These are phyloP conservation scores for Tetrapisispora namnaoensis DNA, from an alignment of 805 yeast genomes.

Conservation along the genomic window DNA sequence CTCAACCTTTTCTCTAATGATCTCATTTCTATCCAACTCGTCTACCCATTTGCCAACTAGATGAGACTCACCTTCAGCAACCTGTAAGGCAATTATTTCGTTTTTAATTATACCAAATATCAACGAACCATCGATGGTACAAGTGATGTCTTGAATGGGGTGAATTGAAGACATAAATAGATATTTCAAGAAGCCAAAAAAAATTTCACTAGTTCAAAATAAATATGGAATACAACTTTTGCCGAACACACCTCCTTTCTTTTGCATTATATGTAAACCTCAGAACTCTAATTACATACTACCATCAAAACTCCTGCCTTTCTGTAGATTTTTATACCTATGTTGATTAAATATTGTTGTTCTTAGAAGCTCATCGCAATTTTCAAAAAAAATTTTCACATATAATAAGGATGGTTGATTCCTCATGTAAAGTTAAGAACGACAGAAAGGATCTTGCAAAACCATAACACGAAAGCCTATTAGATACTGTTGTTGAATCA, in stretches of 20 bases:
- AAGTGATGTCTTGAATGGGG: constrained; percentile 52
- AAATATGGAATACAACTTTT: not conserved
- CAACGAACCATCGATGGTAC: constrained; percentile 36
- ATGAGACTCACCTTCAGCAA: constrained; percentile 8
- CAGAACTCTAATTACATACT: too few relatives aligned
- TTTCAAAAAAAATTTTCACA: not conserved
- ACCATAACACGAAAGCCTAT: too few relatives aligned
- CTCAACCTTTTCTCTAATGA: constrained; percentile 40
- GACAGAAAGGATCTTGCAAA: not conserved
- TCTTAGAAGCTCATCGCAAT: constrained; percentile 1
- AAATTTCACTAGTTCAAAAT: constrained; percentile 26
- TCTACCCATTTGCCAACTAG: constrained; percentile 54
- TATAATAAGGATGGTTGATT: not conserved
- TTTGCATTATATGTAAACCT: too few relatives aligned
- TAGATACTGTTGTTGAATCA: too few relatives aligned
- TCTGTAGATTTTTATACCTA: too few relatives aligned
- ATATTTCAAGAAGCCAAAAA: constrained; percentile 32
- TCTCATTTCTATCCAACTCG: constrained; percentile 35
- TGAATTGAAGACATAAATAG: constrained; percentile 42
- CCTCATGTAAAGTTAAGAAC: not conserved
- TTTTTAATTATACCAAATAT: constrained; percentile 53
- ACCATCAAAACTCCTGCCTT: too few relatives aligned
- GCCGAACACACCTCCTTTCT: too few relatives aligned
- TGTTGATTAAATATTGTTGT: too few relatives aligned
- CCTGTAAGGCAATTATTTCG: constrained; percentile 41